These are phyloP conservation scores for Reticulascus tulasneorum DNA, from an alignment of 2,329 filamentous ascomycete species.

Conservation along the genomic window DNA sequence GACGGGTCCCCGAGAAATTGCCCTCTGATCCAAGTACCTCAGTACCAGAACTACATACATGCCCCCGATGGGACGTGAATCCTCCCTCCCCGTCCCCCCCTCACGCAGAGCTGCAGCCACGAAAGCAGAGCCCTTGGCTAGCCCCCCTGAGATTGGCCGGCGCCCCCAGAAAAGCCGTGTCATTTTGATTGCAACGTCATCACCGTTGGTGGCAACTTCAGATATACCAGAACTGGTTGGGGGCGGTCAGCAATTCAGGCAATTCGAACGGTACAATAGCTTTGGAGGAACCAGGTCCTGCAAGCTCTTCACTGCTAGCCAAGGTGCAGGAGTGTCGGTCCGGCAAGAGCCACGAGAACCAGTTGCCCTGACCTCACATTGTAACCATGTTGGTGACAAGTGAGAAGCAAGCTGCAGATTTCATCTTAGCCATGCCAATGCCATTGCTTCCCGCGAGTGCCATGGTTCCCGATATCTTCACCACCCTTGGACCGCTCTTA, in stretches of 20 bases:
- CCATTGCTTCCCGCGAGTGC: too few species aligned
- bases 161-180: too few species aligned
- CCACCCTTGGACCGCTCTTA: too few species aligned
- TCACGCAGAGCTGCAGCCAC: background rate
- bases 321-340: constrained; percentile 11
- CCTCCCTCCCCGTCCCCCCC: background rate
- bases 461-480: too few species aligned
- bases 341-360: constrained; percentile 3
- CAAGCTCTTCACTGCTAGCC: background rate
- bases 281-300: background rate
- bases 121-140: too few species aligned
- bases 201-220: background rate
- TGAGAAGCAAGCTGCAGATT: constrained; percentile 10
- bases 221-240: constrained; percentile 1
- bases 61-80: too few species aligned
- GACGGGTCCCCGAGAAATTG: background rate
- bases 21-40: background rate
- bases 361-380: background rate
- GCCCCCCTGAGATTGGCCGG: too few species aligned
- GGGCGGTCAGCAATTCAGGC: constrained; percentile 1
- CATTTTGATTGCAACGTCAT: too few species aligned
- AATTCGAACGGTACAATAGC: constrained; percentile 4
- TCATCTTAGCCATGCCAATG: constrained; percentile 9
- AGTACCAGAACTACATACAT: constrained; percentile 1
- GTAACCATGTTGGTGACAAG: constrained; percentile 11